Base-by-base conservation (phyloP, 805 yeast species). In the Torulaspora indica region DNA sequence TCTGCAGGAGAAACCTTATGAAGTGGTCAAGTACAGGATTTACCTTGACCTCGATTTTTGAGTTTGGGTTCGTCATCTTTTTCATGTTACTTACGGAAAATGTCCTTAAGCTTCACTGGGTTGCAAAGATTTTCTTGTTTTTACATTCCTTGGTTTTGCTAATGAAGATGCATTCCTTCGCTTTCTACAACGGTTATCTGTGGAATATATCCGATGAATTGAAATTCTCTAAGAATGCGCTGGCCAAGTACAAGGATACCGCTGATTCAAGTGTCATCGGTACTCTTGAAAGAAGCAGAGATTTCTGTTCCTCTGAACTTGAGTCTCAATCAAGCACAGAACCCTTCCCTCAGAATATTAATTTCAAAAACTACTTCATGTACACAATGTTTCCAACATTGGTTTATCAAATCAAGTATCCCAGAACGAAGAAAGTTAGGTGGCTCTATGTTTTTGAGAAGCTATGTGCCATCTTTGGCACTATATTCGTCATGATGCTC, bases 131-230 rank as follows among this genome's bases (percentile, higher is more conserved):
- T 34, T 93, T 87, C 57, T 67, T 93, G 49, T 76, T 87, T 47
- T 69, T 93, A 40, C 98, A 93, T 61, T 78, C 89, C 8, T 70
- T 88, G 38, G 98, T 93, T 1, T 70, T 89, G 52, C 61, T 95
- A 54, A 93, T 93, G 99, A 93, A 93, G 62, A 83, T 84, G 79
- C 98, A 93, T 63, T 89, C 98, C 1, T 93, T 82, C 61, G 87
- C 87, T 1, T 89, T 85, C 58, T 93, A 81, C 68, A 90, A 90
- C 59, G 98, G 98, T 0, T 88, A 91, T 61, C 68, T 93, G 47
- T 86, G 95, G 89, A 67, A 63, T 27, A 77, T 82, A 35, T 56
- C 62, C 17, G 64, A 69, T 12, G 91, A 85, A 57, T 66, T 82
- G 35, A 54, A 70, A 2, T 74, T 70, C 46, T 76, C 86, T 0